These are phyloP conservation scores for Halenospora varia DNA, from an alignment of 495 filamentous ascomycete genomes.

Conservation along the genomic window DNA sequence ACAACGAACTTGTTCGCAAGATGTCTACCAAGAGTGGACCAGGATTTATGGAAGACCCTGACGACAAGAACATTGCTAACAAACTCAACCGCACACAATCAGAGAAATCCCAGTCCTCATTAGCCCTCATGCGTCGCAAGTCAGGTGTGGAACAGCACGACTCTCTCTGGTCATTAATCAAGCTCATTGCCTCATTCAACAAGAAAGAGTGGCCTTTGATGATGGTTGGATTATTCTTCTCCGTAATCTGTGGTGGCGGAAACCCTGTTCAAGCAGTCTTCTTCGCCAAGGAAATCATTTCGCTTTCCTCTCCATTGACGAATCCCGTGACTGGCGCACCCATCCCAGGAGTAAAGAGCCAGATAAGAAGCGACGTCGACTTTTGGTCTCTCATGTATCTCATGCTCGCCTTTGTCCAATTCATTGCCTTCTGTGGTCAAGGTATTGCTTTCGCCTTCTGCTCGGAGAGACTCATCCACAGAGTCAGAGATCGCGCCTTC, in stretches of 20 bases:
- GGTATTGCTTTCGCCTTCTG: constrained; percentile 78
- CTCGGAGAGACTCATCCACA: constrained; percentile 77
- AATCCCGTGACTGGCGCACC: constrained; percentile 25
- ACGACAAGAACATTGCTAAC: constrained; percentile 50
- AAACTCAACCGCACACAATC: constrained; percentile 61
- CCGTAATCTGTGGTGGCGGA: constrained; percentile 75
- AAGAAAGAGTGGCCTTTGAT: constrained; percentile 66
- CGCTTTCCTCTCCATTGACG: constrained; percentile 46
- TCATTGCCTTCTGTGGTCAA: constrained; percentile 63
- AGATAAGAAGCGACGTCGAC: constrained; percentile 42
- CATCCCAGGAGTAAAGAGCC: constrained; percentile 26
- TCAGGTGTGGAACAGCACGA: constrained; percentile 49
- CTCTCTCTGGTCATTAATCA: constrained; percentile 77
- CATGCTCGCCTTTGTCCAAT: constrained; percentile 78
- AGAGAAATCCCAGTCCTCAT: constrained; percentile 63
- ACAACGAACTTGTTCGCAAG: constrained; percentile 44
- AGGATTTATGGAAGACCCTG: constrained; percentile 46
- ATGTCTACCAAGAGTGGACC: constrained; percentile 31
- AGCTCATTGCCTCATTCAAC: constrained; percentile 82
- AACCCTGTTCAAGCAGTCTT: constrained; percentile 88
- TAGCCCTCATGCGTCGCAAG: constrained; percentile 54
- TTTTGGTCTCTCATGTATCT: constrained; percentile 96
- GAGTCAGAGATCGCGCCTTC: constrained; percentile 77
- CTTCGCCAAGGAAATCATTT: constrained; percentile 81
- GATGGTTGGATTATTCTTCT: constrained; percentile 71